phyloP scores from a whole-genome alignment of 306 rosid genomes.

The Rosa persica region DNA sequence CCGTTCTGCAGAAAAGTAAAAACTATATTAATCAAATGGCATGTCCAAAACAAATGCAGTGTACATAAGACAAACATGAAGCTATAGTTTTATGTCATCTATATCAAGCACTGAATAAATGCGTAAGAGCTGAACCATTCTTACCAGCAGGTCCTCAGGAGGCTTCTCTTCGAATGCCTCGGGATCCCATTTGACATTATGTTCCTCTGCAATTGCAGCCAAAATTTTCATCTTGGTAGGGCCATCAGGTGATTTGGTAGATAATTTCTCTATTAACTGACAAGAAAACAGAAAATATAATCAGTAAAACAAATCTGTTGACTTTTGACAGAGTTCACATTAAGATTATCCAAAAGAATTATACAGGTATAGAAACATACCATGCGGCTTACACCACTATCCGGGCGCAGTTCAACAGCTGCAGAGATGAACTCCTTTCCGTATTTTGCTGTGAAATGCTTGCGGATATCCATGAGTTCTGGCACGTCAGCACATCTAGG shows the following conservation, averaged over 20 bases:
- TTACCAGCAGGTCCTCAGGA: conserved; percentile 71
- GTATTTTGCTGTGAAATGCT: conserved; percentile 72
- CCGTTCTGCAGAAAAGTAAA: conserved; percentile 56
- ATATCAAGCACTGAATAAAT: conserved; percentile 25
- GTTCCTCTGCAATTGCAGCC: conserved; percentile 81
- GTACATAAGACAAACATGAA: not conserved
- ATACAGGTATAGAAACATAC: conserved; percentile 43
- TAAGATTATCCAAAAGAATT: conserved; percentile 14
- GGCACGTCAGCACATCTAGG: conserved; percentile 92
- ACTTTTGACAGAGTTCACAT: conserved; percentile 19
- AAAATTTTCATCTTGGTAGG: conserved; percentile 76
- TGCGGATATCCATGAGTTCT: conserved; percentile 75
- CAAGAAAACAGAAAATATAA: conserved; percentile 27
- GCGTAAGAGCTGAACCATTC: conserved; percentile 16
- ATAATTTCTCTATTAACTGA: conserved; percentile 92
- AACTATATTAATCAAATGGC: conserved; percentile 14
- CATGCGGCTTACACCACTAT: conserved; percentile 93
- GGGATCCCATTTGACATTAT: conserved; percentile 90
- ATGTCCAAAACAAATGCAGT: not conserved
- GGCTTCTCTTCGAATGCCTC: conserved; percentile 59
- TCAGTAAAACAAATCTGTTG: conserved; percentile 14
- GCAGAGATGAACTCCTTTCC: conserved; percentile 83
- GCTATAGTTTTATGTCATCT: not conserved
- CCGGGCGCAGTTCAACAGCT: conserved; percentile 86
- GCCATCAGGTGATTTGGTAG: conserved; percentile 91